Percentiles rank a stretch among this genome's conserved stretches.
These are phyloP conservation scores for Curvularia spicifera DNA, from an alignment of 2,329 filamentous ascomycete genomes.

Conservation along the genomic window DNA sequence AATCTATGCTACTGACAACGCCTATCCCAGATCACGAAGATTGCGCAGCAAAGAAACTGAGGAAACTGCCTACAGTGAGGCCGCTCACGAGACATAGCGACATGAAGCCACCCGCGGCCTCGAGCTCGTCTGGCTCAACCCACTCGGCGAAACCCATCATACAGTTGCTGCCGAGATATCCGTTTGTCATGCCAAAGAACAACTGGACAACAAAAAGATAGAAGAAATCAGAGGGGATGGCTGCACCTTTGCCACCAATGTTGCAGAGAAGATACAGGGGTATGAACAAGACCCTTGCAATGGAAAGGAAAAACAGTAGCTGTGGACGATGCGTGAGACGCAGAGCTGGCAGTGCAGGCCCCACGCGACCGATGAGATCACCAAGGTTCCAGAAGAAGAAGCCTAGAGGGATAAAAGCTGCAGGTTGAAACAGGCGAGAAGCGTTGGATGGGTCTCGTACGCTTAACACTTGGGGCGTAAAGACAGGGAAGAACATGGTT, in stretches of 20 bases:
- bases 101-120: constrained; percentile 95
- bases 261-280: constrained; percentile 93
- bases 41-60: constrained; percentile 77
- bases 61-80: constrained; percentile 80
- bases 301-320: constrained; percentile 69
- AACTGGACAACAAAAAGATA: constrained; percentile 86
- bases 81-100: constrained; percentile 85
- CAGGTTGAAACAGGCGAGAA: constrained; percentile 69
- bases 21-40: constrained; percentile 6
- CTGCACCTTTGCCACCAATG: constrained; percentile 71
- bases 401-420: constrained; percentile 84
- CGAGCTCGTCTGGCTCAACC: constrained; percentile 81
- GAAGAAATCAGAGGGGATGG: constrained; percentile 81
- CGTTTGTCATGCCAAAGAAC: constrained; percentile 82
- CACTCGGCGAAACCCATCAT: constrained; percentile 90
- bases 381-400: constrained; percentile 95
- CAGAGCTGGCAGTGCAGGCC: constrained; percentile 65
- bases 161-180: constrained; percentile 82
- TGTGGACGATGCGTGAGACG: constrained; percentile 67
- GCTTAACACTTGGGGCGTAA: constrained; percentile 66
- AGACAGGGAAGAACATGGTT: constrained; percentile 95
- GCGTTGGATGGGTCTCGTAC: constrained; percentile 53
- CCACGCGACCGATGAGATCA: constrained; percentile 77
- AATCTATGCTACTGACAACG: background rate
- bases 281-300: constrained; percentile 73